phyloP scores from a whole-genome alignment of 2,329 filamentous ascomycete species.

The Tolypocladium ovalisporum region DNA sequence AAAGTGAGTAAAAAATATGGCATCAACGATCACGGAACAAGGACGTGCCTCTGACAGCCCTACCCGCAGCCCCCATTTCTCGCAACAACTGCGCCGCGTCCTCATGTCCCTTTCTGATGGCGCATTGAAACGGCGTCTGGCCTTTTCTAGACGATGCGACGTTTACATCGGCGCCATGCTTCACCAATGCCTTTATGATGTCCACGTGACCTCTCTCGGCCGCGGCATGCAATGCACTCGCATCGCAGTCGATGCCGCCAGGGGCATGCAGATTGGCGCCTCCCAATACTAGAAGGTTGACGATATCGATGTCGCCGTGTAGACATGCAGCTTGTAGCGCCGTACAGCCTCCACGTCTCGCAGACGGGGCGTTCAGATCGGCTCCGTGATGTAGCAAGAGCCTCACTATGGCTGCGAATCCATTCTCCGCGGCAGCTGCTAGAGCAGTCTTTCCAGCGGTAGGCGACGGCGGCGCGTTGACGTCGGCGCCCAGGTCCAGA shows the following conservation, averaged over 20 bases:
- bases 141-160: not conserved
- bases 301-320: not conserved
- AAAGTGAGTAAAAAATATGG: not conserved
- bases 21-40: not conserved
- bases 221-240: not conserved
- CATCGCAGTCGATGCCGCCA: not conserved
- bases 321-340: not conserved
- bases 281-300: not conserved
- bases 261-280: not conserved
- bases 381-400: not conserved
- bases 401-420: not conserved
- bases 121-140: not conserved
- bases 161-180: not conserved
- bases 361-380: not conserved
- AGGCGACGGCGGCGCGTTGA: not conserved
- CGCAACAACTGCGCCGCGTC: not conserved
- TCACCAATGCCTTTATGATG: not conserved
- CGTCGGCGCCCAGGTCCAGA: not conserved
- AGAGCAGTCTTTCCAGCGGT: not conserved
- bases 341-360: not conserved
- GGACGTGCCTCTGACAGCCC: not conserved
- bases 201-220: not conserved
- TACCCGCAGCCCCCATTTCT: not conserved
- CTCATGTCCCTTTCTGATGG: not conserved
- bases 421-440: not conserved